A percentile compares a stretch with the other conserved stretches of the same genome.
These are phyloP conservation scores for Sophora flavescens DNA, from an alignment of 306 rosid species.

Conservation along the genomic window DNA sequence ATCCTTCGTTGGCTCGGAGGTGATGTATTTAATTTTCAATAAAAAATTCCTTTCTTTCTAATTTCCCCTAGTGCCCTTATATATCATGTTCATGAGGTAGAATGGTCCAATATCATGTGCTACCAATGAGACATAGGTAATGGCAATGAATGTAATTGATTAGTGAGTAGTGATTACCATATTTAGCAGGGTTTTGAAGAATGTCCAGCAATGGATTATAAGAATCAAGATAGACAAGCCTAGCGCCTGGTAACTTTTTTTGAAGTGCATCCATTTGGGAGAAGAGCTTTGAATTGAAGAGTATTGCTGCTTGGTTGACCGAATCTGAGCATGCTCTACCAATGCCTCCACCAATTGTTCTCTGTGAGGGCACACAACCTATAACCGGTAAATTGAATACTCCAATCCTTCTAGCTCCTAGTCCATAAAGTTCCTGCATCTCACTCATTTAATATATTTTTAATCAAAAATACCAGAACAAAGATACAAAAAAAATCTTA, in stretches of 20 bases:
- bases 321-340: constrained; percentile 53
- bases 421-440: constrained; percentile 64
- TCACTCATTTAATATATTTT: background rate
- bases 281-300: constrained; percentile 75
- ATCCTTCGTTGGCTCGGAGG: no score
- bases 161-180: constrained; percentile 52
- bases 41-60: no score
- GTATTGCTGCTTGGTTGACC: constrained; percentile 62
- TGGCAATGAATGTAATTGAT: background rate
- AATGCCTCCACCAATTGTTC: constrained; percentile 64
- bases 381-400: constrained; percentile 62
- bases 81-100: background rate
- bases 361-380: constrained; percentile 85
- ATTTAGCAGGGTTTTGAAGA: constrained; percentile 56
- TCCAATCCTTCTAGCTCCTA: constrained; percentile 83
- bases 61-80: no score
- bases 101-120: background rate
- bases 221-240: constrained; percentile 66
- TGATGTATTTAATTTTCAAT: no score
- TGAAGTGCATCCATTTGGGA: constrained; percentile 48
- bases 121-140: background rate
- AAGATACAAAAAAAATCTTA: no score
- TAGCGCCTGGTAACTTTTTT: constrained; percentile 54
- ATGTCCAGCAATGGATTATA: constrained; percentile 55
- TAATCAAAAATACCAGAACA: no score